Percentiles rank a stretch among this genome's conserved stretches.
Evolutionary conservation across 306 rosid species (phyloP).

Genomic region (Fragaria vesca): DNA sequence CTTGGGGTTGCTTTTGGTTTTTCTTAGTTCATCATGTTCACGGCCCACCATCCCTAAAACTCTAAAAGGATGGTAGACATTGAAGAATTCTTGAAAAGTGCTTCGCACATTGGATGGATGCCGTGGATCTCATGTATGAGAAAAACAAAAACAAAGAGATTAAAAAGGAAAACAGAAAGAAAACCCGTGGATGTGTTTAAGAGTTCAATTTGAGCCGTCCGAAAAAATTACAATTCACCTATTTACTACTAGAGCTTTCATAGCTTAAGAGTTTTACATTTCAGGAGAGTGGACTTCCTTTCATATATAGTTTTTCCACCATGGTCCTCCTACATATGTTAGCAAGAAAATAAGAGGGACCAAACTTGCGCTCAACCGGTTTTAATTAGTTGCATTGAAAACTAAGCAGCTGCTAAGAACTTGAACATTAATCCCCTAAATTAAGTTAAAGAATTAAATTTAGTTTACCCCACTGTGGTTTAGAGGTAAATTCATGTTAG

Average conservation of each 20-base stretch:
- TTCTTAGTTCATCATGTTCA: neutral
- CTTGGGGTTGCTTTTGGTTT: neutral
- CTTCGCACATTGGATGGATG: conserved; percentile 6
- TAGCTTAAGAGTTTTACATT: neutral
- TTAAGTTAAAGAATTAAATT: too few relatives aligned
- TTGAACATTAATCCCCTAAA: neutral
- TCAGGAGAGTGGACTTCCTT: neutral
- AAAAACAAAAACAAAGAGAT: too few relatives aligned
- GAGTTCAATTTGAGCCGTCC: too few relatives aligned
- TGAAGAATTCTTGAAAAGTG: neutral
- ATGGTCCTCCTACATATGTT: neutral
- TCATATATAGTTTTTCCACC: neutral
- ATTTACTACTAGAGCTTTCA: neutral
- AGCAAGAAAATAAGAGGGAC: neutral
- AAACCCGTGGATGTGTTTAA: neutral
- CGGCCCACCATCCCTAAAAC: neutral
- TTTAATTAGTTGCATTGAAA: neutral
- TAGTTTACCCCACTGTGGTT: too few relatives aligned
- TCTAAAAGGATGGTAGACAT: neutral
- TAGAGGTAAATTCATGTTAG: too few relatives aligned
- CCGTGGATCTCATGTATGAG: neutral
- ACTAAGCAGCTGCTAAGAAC: neutral
- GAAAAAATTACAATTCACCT: too few relatives aligned
- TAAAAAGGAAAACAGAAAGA: neutral
- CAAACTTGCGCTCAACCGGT: neutral